Evolutionary conservation across 208 protist species (phyloP).

Genomic region (Wallacemonas sp.): DNA sequence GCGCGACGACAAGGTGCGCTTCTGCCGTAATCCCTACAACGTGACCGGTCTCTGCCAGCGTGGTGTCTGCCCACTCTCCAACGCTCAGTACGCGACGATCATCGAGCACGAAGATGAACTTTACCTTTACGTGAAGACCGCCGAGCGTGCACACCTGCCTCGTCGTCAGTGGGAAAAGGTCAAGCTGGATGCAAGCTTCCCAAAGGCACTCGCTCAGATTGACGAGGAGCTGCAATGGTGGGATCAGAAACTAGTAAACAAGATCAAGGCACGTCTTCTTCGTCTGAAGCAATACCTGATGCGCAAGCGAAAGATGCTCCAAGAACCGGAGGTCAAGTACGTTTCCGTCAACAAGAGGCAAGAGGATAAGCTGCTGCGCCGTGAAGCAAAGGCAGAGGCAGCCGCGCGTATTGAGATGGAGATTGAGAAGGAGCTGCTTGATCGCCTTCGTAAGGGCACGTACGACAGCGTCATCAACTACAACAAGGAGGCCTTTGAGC

Average conservation of each 20-base stretch:
- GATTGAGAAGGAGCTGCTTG: conserved; percentile 98
- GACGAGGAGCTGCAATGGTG: conserved; percentile 97
- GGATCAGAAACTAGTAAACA: conserved; percentile 94
- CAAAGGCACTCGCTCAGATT: conserved; percentile 94
- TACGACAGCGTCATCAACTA: conserved; percentile 92
- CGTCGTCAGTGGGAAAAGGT: conserved; percentile 98
- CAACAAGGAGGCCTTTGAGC: conserved; percentile 89
- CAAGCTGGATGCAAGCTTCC: conserved; percentile 96
- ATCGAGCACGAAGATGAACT: conserved; percentile 96
- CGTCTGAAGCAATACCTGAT: conserved; percentile 98
- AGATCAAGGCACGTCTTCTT: conserved; percentile 97
- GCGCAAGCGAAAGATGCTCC: conserved; percentile 95
- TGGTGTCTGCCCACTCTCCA: conserved; percentile 97
- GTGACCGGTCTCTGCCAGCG: conserved; percentile 98
- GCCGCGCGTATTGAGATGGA: conserved; percentile 96
- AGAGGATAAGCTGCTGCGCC: conserved; percentile 93
- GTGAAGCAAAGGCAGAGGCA: conserved; percentile 96
- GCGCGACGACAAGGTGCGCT: conserved; percentile 93
- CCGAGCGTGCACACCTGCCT: conserved; percentile 98
- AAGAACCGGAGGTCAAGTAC: conserved; percentile 94
- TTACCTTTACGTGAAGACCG: conserved; percentile 99
- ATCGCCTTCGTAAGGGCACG: conserved; percentile 93
- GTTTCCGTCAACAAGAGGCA: conserved; percentile 97
- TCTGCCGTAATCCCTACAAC: conserved; percentile 99
- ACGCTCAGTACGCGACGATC: conserved; percentile 98